Percentiles rank a stretch among this genome's conserved stretches.
These are phyloP conservation scores for Ascochyta koolunga DNA, from an alignment of 2,329 filamentous ascomycete genomes.

Conservation along the genomic window DNA sequence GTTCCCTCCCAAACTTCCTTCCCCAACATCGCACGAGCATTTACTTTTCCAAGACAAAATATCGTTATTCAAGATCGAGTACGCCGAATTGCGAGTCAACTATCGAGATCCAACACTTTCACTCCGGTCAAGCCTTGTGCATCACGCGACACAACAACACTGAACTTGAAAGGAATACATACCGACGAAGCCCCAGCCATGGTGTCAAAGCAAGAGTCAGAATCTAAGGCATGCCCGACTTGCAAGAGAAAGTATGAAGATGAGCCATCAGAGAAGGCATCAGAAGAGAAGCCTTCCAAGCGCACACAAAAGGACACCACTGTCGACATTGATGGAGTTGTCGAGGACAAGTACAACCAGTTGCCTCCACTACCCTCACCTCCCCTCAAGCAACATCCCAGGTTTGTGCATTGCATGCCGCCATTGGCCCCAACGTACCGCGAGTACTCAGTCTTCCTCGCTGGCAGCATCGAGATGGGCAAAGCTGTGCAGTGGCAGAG, in stretches of 20 bases:
- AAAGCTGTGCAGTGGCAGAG: constrained; percentile 60
- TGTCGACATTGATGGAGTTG: constrained; percentile 27
- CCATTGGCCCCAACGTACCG: constrained; percentile 22
- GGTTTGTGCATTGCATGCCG: constrained; percentile 24
- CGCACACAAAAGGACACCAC: background rate
- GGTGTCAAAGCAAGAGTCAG: background rate
- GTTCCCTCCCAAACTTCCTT: constrained; percentile 17
- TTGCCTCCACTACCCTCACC: constrained; percentile 15
- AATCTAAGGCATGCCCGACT: constrained; percentile 1
- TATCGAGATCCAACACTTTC: constrained; percentile 14
- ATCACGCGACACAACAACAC: background rate
- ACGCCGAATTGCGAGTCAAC: constrained; percentile 8
- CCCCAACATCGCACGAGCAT: constrained; percentile 14
- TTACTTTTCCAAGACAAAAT: constrained; percentile 15
- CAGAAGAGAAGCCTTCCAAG: constrained; percentile 6
- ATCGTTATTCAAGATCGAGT: constrained; percentile 3
- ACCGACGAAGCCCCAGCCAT: background rate
- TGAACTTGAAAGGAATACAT: background rate
- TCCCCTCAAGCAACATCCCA: constrained; percentile 6
- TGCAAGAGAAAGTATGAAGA: constrained; percentile 11
- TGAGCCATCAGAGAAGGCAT: background rate
- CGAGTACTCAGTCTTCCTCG: constrained; percentile 60
- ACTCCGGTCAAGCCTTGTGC: background rate
- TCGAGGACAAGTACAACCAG: constrained; percentile 27
- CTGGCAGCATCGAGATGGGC: constrained; percentile 61